Base-by-base conservation (phyloP, 1,139 yeast species). In the Pichia sp. region DNA sequence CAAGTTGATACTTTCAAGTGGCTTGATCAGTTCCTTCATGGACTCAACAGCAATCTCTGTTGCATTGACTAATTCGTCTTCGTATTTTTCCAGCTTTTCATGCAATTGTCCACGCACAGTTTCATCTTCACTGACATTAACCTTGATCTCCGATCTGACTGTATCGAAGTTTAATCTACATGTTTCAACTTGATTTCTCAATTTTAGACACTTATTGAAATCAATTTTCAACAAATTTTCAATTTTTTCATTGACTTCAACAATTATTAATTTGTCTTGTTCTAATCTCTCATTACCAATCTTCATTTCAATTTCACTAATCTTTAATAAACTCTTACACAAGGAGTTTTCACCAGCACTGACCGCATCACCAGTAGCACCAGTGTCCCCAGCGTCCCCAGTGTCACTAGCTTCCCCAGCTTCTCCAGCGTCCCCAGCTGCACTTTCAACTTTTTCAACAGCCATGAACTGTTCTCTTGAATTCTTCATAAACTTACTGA, bases 21-120 rank as follows among this genome's bases (percentile, higher is more conserved):
- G 88, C 53, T 76, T 79, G 58, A 85, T 78, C 51, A 85, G 70
- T 54, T 74, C 77, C 65, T 82, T 80, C 92, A 85, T 84, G 49
- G 79, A 79, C 57, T 78, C 76, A n/a, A 83, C 92, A 1, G 92
- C 92, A 30, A 73, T 70, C 51, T 83, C 83, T 9, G 89, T 85
- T 25, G 87, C 85, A 59, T 82, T 76, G 30, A 85, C 92, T 57
- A 85, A 75, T 53, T 82, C 90, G 61, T 85, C 95, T 66, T 85
- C 95, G 56, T 77, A 74, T 41, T 73, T 68, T 56, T 84, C 88
- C 56, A 84, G 68, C 48, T 77, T 79, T 53, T 73, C 76, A 56
- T 72, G 71, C 55, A 77, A 72, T 47, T 68, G 71, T 37, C 68
- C 73, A 38, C 74, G 74, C 13, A 57, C 57, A 16, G 60, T 49